phyloP scores from a whole-genome alignment of 129 eudicot genomes.

The Flaveria linearis region DNA sequence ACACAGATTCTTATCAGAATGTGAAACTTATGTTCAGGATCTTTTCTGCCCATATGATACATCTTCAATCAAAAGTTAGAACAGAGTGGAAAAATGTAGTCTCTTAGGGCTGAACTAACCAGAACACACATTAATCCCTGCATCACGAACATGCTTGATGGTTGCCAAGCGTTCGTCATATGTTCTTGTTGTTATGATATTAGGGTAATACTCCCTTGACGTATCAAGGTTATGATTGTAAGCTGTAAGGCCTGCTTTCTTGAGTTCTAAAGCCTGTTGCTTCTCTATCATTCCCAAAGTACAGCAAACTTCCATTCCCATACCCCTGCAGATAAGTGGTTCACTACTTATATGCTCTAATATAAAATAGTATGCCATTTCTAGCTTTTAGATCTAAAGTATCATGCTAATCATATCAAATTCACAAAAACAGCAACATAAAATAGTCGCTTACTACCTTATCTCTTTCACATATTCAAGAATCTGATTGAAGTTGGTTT shows the following conservation, averaged over 20 bases:
- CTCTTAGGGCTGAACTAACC: slow-evolving; percentile 42
- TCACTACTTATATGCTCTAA: slow-evolving; percentile 22
- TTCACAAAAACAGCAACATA: not conserved
- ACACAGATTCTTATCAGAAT: slow-evolving; percentile 12
- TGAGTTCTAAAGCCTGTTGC: slow-evolving; percentile 87
- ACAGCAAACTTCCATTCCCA: slow-evolving; percentile 99
- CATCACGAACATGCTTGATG: slow-evolving; percentile 91
- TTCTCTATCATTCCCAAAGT: slow-evolving; percentile 97
- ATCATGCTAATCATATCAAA: not conserved
- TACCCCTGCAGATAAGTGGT: slow-evolving; percentile 54
- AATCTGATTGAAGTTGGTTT: slow-evolving; percentile 90
- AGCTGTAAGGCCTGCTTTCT: slow-evolving; percentile 96
- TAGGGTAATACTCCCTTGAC: slow-evolving; percentile 94
- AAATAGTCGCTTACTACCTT: slow-evolving; percentile 47
- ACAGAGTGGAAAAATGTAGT: slow-evolving; percentile 6
- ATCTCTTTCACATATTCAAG: slow-evolving; percentile 95
- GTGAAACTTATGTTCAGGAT: not conserved
- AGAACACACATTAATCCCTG: slow-evolving; percentile 97
- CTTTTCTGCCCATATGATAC: not conserved
- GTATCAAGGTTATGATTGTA: slow-evolving; percentile 99
- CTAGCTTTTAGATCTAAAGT: not conserved
- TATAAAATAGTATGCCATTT: not conserved
- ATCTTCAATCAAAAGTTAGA: not conserved
- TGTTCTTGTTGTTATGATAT: slow-evolving; percentile 79
- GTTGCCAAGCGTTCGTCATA: slow-evolving; percentile 94